Conservation (phyloP, 495 filamentous ascomycete species). For the Chaetomidium leptoderma region DNA sequence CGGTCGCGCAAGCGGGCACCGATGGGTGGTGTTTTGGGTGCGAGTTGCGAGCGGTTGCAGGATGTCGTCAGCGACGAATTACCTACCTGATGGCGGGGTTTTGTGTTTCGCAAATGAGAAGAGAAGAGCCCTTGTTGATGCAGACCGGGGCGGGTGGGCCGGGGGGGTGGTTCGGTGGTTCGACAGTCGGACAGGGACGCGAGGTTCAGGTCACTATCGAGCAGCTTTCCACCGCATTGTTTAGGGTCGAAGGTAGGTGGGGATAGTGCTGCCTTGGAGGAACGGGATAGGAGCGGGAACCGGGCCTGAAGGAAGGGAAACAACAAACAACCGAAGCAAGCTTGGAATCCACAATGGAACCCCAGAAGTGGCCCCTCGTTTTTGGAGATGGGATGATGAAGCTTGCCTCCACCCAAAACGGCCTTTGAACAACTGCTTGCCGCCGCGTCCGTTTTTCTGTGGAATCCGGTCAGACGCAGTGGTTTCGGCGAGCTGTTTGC, state of each 20-base stretch:
- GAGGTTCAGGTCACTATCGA: too few relatives aligned
- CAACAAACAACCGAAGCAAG: neutral
- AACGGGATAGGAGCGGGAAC: neutral
- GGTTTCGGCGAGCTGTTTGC: constrained; percentile 1
- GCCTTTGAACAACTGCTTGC: neutral
- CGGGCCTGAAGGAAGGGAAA: neutral
- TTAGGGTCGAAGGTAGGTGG: neutral
- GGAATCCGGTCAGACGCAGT: neutral
- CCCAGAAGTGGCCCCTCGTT: neutral
- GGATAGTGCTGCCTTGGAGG: constrained; percentile 1
- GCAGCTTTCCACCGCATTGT: too few relatives aligned
- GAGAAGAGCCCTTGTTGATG: constrained; percentile 24
- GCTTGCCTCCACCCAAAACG: neutral
- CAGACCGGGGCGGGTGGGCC: neutral
- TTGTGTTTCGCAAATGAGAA: constrained; percentile 34
- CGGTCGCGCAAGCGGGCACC: constrained; percentile 2
- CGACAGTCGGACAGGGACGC: too few relatives aligned
- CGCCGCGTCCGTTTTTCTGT: neutral
- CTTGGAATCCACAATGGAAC: neutral
- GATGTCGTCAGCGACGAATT: constrained; percentile 36
- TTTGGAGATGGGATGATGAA: neutral
- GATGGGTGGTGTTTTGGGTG: constrained; percentile 11
- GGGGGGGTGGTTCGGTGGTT: neutral
- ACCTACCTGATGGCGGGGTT: constrained; percentile 34
- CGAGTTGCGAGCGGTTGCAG: constrained; percentile 16